Evolutionary conservation across 192 early-diverging fungal species (phyloP), one percentile per base, ranked within the genome.

Genomic region (Ambispora gerdemannii): DNA sequence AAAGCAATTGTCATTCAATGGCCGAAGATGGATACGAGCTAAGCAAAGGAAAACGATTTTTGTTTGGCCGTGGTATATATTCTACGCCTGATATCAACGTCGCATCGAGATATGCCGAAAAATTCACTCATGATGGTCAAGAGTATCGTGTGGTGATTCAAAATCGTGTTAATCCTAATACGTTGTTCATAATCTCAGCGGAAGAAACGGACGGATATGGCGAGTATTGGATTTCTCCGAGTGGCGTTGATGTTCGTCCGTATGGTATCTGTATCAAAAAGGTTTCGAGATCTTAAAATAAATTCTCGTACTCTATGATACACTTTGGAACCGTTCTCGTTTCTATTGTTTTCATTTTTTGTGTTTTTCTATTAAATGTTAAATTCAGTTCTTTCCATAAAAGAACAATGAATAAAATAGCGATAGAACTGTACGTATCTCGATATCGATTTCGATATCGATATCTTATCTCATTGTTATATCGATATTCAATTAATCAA

Each of bases 201-300:
- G 27, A 28, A 33, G 30, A 67, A 32, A 52, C 49, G n/a, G n/a
- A n/a, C 51, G 47, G 43, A 28, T 2, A 2, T 19, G 65, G 49
- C 11, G 65, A 67, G 22, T 67, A 67, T 67, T 67, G 65, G 65
- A 52, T 67, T 50, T 50, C 50, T 27, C 65, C 43, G 31, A 67
- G 51, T 51, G 49, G 49, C 20, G 49, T 24, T 27, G 65, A 67
- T 51, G 65, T 67, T 67, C 24, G 65, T n/a, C 49, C 65, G 10
- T 67, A 67, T 67, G 65, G 65, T 30, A 67, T 67, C 24, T 51
- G 43, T 67, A 33, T 67, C 27, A 67, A 67, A 15, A 67, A 50
- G 34, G 30, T 30, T 52, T 67, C 0, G 56, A 28, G 28, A 58
- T n/a, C n/a, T n/a, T n/a, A n/a, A n/a, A n/a, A n/a, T n/a, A n/a